These are phyloP conservation scores for Pelargonium myrrhifolium DNA, from an alignment of 441 rosid genomes.

Conservation along the genomic window DNA sequence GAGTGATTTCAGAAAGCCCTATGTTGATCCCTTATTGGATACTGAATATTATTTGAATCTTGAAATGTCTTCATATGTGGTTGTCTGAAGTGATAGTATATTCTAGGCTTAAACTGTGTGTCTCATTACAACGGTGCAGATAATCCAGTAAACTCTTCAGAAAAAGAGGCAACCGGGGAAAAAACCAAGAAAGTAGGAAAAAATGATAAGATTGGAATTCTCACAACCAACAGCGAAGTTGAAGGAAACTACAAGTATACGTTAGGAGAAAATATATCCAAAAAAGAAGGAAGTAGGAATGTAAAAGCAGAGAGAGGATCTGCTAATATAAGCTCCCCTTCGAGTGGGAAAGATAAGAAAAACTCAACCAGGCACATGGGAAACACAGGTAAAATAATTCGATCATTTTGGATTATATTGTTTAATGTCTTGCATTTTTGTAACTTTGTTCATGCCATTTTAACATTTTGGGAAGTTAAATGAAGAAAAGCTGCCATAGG, in stretches of 20 bases:
- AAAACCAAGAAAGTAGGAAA: constrained; percentile 17
- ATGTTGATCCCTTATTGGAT: too few relatives aligned
- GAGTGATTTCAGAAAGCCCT: too few relatives aligned
- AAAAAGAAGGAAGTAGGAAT: constrained; percentile 13
- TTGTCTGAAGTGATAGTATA: not conserved
- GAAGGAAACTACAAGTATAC: constrained; percentile 16
- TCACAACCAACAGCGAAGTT: not conserved
- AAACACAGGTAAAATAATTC: constrained; percentile 19
- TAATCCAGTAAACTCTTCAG: constrained; percentile 9
- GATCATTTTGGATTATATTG: not conserved
- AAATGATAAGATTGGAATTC: constrained; percentile 6
- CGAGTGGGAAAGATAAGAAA: constrained; percentile 15
- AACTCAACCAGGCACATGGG: constrained; percentile 11
- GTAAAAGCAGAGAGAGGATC: constrained; percentile 7
- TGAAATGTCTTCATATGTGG: not conserved
- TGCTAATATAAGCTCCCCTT: constrained; percentile 14
- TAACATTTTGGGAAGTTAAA: too few relatives aligned
- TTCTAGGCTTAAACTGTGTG: not conserved
- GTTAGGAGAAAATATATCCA: constrained; percentile 12
- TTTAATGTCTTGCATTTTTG: constrained; percentile 8
- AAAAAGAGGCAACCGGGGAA: constrained; percentile 12
- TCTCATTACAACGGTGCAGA: constrained; percentile 9
- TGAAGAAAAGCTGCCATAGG: too few relatives aligned
- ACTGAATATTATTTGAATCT: not conserved
- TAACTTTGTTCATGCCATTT: not conserved